A percentile compares a stretch with the other conserved stretches of the same genome.
These are phyloP conservation scores for Phytopythium sindhum DNA, from an alignment of 352 stramenopile genomes.

Conservation along the genomic window DNA sequence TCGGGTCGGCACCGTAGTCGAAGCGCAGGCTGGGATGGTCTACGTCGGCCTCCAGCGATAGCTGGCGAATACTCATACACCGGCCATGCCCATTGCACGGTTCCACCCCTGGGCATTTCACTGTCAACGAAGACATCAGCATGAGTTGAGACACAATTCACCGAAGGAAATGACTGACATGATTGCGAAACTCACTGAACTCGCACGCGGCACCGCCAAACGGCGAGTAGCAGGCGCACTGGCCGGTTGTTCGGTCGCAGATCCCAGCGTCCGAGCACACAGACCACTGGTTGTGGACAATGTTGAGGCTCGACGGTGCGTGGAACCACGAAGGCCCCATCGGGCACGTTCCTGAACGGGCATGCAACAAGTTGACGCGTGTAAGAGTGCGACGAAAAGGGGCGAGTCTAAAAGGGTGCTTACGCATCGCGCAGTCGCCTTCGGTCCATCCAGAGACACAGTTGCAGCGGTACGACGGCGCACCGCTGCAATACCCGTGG, in stretches of 20 bases:
- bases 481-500: conserved; percentile 58
- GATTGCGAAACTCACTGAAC: conserved; percentile 20
- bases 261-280: conserved; percentile 60
- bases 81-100: conserved; percentile 66
- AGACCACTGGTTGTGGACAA: conserved; percentile 45
- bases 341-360: conserved; percentile 49
- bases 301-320: conserved; percentile 34
- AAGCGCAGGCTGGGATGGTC: conserved; percentile 49
- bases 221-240: conserved; percentile 58
- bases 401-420: neutral
- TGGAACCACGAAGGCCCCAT: conserved; percentile 63
- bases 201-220: conserved; percentile 65
- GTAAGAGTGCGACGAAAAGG: neutral
- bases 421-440: conserved; percentile 66
- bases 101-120: conserved; percentile 57
- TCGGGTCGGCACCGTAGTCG: conserved; percentile 63
- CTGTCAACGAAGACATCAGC: conserved; percentile 12
- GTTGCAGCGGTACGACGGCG: conserved; percentile 50
- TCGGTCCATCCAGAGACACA: conserved; percentile 60
- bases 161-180: neutral
- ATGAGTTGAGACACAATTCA: neutral
- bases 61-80: conserved; percentile 70
- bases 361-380: neutral
- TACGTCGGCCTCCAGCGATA: conserved; percentile 57
- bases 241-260: conserved; percentile 48